Evolutionary conservation across 805 yeast genomes (phyloP).

Genomic region (Candida manassasensis): DNA sequence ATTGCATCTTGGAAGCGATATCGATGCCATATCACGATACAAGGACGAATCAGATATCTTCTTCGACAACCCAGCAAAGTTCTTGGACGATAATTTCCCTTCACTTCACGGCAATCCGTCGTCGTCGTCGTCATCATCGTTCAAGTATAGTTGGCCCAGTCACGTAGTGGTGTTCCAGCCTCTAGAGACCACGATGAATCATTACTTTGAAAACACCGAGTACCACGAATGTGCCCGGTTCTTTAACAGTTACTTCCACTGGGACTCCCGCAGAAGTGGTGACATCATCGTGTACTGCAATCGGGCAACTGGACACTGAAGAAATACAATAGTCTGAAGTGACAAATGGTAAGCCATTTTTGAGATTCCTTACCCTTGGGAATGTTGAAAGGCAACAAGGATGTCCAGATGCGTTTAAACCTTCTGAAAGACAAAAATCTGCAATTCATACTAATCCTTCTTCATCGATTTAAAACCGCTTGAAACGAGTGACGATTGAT

Average conservation of each 20-base stretch:
- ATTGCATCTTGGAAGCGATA: constrained; percentile 28
- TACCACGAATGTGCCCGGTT: constrained; percentile 50
- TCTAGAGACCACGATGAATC: constrained; percentile 43
- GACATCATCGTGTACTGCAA: constrained; percentile 62
- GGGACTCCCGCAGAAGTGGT: constrained; percentile 79
- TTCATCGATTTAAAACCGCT: no score
- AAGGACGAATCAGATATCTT: constrained; percentile 85
- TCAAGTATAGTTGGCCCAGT: constrained; percentile 53
- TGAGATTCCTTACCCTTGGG: no score
- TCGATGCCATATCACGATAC: constrained; percentile 39
- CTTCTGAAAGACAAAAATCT: no score
- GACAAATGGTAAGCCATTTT: no score
- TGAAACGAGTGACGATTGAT: no score
- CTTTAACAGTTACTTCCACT: constrained; percentile 79
- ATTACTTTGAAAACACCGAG: constrained; percentile 33
- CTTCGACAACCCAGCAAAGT: constrained; percentile 61
- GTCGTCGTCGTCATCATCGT: not conserved
- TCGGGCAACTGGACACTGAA: no score
- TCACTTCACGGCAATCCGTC: constrained; percentile 8
- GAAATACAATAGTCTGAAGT: no score
- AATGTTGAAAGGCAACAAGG: no score
- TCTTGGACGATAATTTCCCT: constrained; percentile 53
- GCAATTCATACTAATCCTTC: no score
- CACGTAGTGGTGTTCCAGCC: constrained; percentile 71
- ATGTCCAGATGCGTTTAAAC: no score